A percentile compares a stretch with the other conserved stretches of the same genome.
These are phyloP conservation scores for Prunus armeniaca DNA, from an alignment of 306 rosid species.

Conservation along the genomic window DNA sequence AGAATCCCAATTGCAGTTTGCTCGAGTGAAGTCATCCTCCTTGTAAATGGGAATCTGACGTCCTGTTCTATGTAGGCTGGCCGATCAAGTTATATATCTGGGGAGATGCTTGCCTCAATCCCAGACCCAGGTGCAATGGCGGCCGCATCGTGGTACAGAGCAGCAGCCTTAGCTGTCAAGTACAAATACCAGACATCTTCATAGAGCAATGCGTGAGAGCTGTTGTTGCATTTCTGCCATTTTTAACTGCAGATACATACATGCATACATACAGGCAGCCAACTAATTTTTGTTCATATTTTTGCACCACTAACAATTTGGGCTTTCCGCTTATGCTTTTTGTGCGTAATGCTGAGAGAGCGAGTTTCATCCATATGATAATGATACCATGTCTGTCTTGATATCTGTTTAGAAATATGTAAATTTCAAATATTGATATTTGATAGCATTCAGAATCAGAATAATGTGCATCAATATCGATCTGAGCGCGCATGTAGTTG, in stretches of 20 bases:
- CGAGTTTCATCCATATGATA: constrained; percentile 7
- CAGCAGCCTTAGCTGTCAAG: constrained; percentile 71
- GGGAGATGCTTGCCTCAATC: constrained; percentile 62
- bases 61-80: constrained; percentile 66
- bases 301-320: constrained; percentile 33
- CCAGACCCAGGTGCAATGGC: constrained; percentile 99
- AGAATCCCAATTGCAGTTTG: neutral
- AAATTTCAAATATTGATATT: neutral
- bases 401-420: constrained; percentile 2
- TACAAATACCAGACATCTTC: constrained; percentile 36
- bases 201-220: neutral
- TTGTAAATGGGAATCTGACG: constrained; percentile 21
- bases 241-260: constrained; percentile 43
- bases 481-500: neutral
- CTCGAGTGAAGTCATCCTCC: neutral
- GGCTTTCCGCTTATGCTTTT: constrained; percentile 76
- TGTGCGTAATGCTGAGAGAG: constrained; percentile 72
- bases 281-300: constrained; percentile 35
- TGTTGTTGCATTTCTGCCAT: constrained; percentile 27
- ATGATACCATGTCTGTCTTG: constrained; percentile 13
- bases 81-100: constrained; percentile 65
- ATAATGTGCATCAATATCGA: neutral
- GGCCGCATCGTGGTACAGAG: constrained; percentile 84
- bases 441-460: neutral
- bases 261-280: constrained; percentile 3